A percentile compares a stretch with the other conserved stretches of the same genome.
Evolutionary conservation across 306 rosid species (phyloP).

Genomic region (Cucumis cinereus): DNA sequence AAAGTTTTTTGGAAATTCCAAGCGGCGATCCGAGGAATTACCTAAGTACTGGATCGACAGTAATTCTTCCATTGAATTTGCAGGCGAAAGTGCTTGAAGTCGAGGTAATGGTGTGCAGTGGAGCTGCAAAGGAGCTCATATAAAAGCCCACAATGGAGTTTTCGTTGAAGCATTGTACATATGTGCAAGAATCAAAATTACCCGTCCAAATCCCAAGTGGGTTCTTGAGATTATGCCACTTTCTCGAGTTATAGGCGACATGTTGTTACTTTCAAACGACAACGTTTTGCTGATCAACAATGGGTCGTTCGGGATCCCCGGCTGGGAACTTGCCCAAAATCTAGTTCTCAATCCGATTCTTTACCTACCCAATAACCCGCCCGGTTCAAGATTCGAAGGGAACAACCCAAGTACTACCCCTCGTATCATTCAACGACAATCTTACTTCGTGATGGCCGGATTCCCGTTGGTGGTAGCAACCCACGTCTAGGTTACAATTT

Average conservation of each 20-base stretch:
- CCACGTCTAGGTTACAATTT: slow-evolving; percentile 26
- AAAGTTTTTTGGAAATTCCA: slow-evolving; percentile 48
- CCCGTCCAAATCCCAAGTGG: slow-evolving; percentile 16
- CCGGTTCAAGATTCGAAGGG: slow-evolving; percentile 7
- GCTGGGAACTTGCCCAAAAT: slow-evolving; percentile 27
- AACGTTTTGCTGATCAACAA: slow-evolving; percentile 34
- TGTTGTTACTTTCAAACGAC: slow-evolving; percentile 34
- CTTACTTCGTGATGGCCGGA: slow-evolving; percentile 35
- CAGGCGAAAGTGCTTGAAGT: background rate
- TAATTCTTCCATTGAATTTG: slow-evolving; percentile 50
- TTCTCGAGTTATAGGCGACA: slow-evolving; percentile 32
- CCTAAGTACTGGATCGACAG: slow-evolving; percentile 72
- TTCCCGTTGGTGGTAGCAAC: slow-evolving; percentile 36
- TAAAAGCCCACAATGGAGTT: background rate
- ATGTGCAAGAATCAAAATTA: slow-evolving; percentile 7
- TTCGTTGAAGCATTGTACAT: background rate
- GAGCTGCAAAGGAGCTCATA: background rate
- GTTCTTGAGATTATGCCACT: slow-evolving; percentile 33
- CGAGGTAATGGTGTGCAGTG: background rate
- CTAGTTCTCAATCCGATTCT: slow-evolving; percentile 24
- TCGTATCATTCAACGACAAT: slow-evolving; percentile 27
- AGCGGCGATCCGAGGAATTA: slow-evolving; percentile 57
- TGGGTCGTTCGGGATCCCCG: slow-evolving; percentile 21
- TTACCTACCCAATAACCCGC: slow-evolving; percentile 11
- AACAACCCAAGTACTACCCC: slow-evolving; percentile 11